Percentiles rank a stretch among this genome's conserved stretches.
Evolutionary conservation across 2,329 filamentous ascomycete species (phyloP).

Genomic region (Ustilaginoidea virens): DNA sequence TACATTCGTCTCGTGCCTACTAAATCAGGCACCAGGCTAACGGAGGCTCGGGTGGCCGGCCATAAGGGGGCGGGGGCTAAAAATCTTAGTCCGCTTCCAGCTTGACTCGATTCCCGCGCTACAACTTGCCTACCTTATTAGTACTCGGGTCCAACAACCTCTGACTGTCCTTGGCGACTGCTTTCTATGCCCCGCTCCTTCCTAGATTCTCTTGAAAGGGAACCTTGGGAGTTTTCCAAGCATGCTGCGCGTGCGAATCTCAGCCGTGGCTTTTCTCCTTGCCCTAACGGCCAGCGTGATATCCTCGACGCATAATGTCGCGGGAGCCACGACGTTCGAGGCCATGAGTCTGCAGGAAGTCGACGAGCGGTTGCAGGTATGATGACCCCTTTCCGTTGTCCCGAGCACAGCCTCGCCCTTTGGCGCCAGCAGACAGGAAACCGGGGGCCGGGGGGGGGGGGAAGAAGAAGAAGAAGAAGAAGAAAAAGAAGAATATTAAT

Average conservation of each 20-base stretch:
- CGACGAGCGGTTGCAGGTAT: constrained; percentile 57
- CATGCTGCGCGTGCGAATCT: constrained; percentile 1
- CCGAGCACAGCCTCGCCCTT: no score
- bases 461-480: not conserved
- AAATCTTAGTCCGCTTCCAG: not conserved
- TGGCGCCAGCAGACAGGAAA: not conserved
- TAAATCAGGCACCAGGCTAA: not conserved
- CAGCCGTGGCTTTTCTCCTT: constrained; percentile 6
- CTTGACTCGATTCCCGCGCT: not conserved
- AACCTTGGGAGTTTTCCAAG: no score
- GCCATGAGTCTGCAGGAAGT: constrained; percentile 47
- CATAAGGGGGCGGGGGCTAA: no score
- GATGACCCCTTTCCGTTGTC: no score
- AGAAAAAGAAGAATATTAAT: not conserved
- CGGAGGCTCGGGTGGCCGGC: no score
- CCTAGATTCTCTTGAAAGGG: no score
- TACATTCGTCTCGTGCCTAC: not conserved
- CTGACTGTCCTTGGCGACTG: no score
- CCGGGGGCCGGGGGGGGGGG: no score
- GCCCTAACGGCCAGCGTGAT: constrained; percentile 12
- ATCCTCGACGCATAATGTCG: constrained; percentile 11
- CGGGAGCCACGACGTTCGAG: constrained; percentile 10
- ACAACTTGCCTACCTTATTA: not conserved
- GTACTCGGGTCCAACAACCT: no score
- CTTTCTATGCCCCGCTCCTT: no score